Evolutionary conservation across 192 early-diverging fungal species (phyloP).

Genomic region (Linnemannia hyalina): DNA sequence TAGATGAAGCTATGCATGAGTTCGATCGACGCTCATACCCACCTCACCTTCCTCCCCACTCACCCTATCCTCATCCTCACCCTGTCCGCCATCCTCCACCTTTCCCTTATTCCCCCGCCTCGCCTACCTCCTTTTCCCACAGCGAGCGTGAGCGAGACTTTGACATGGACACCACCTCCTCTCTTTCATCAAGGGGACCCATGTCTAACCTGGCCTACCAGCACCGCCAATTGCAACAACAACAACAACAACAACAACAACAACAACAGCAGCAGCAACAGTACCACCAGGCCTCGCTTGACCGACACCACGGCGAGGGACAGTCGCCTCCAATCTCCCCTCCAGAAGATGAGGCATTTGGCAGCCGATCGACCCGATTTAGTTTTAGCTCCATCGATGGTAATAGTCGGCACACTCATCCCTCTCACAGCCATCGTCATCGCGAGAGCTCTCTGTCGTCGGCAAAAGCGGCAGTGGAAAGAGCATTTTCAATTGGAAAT

Average conservation of each 20-base stretch:
- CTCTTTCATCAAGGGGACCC: neutral
- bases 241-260: neutral
- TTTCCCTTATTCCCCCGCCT: neutral
- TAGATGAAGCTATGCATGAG: neutral
- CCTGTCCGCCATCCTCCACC: neutral
- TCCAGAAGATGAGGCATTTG: neutral
- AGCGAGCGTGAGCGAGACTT: neutral
- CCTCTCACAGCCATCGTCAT: neutral
- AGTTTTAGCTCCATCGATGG: neutral
- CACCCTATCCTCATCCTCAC: neutral
- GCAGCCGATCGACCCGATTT: constrained; percentile 1
- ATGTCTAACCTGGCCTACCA: neutral
- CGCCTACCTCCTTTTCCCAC: neutral
- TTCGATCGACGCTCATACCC: neutral
- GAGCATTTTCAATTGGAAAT: neutral
- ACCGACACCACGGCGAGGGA: neutral
- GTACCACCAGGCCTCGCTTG: neutral
- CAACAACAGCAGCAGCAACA: neutral
- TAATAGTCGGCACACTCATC: neutral
- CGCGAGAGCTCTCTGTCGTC: neutral
- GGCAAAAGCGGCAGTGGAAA: neutral
- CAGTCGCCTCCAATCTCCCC: neutral
- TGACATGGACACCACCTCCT: neutral
- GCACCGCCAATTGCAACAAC: constrained; percentile 7
- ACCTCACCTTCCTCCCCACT: neutral